phyloP scores from a whole-genome alignment of 192 early-diverging fungal species.

The Coemansia sp. region DNA sequence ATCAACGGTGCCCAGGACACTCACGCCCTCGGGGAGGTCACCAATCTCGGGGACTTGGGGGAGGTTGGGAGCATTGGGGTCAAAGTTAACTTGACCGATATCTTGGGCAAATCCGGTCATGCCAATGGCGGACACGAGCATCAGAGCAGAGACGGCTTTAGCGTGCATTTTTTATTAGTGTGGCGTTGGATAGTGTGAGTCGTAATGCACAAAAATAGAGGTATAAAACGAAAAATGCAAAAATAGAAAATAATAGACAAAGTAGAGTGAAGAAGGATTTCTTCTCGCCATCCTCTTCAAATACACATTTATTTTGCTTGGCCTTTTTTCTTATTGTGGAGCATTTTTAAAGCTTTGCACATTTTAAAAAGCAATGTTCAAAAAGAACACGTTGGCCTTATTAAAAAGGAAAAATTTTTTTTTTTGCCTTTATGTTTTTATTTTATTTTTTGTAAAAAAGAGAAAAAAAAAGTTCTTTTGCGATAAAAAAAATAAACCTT shows the following conservation, averaged over 20 bases:
- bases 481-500: not conserved
- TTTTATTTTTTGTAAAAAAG: too few species aligned
- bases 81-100: not conserved
- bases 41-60: not conserved
- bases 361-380: not conserved
- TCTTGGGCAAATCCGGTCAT: not conserved
- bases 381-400: not conserved
- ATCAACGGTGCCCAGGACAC: not conserved
- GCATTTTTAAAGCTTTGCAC: not conserved
- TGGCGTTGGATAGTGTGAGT: not conserved
- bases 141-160: not conserved
- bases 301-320: not conserved
- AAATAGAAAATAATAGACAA: not conserved
- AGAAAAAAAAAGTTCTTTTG: not conserved
- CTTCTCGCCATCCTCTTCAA: not conserved
- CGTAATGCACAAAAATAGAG: not conserved
- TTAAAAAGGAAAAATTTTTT: not conserved
- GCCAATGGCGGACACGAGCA: not conserved
- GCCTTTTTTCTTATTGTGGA: not conserved
- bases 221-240: not conserved
- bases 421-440: too few species aligned
- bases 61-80: not conserved
- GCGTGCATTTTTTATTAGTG: slow-evolving; percentile 3
- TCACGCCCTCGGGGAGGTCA: not conserved
- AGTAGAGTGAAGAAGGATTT: not conserved